phyloP scores from a whole-genome alignment of 2,329 filamentous ascomycete species.

The Fusarium zealandicum region DNA sequence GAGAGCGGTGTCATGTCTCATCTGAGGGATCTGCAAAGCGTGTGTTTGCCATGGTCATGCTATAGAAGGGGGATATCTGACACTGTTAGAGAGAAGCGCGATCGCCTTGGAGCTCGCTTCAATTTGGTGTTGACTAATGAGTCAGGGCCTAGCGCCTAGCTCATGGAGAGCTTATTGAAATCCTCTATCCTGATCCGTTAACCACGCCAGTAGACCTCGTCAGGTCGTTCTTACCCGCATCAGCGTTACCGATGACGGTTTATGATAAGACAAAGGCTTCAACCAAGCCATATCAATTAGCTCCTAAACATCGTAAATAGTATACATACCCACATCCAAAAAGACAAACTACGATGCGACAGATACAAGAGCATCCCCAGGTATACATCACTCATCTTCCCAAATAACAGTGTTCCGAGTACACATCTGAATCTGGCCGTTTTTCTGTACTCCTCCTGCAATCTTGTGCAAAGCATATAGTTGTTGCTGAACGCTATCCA shows the following conservation, averaged over 20 bases:
- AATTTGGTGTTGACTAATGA: too few species aligned
- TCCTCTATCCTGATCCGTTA: too few species aligned
- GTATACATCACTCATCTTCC: neutral
- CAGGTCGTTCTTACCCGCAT: neutral
- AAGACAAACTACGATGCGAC: too few species aligned
- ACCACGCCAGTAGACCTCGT: too few species aligned
- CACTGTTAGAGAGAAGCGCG: neutral
- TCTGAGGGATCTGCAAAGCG: neutral
- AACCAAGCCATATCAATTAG: too few species aligned
- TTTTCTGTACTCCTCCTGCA: neutral
- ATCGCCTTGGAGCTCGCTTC: neutral
- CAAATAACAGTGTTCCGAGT: neutral
- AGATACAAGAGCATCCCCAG: too few species aligned
- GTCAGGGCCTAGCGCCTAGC: too few species aligned
- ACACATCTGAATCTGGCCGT: slow-evolving; percentile 3
- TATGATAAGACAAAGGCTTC: too few species aligned
- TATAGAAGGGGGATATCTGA: neutral
- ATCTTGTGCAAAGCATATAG: neutral
- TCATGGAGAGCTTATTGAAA: too few species aligned
- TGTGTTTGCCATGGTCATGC: neutral
- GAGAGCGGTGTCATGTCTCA: neutral
- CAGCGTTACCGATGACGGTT: too few species aligned
- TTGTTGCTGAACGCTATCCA: accelerated
- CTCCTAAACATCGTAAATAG: too few species aligned
- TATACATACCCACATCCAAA: too few species aligned